Evolutionary conservation across 179 eudicot species (phyloP).

Genomic region (Vitellaria paradoxa): DNA sequence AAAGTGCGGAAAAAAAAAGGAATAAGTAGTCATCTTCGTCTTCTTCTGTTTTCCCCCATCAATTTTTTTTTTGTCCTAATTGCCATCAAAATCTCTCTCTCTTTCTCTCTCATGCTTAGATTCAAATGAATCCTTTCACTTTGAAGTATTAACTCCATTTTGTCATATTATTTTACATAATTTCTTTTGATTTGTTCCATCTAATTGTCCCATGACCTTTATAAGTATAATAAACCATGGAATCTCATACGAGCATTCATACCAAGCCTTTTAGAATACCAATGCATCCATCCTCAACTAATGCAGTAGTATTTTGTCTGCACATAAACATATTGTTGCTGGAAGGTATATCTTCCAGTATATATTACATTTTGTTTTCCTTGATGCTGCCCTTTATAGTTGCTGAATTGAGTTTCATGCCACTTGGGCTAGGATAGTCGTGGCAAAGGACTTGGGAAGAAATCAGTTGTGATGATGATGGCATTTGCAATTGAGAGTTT

Average conservation of each 20-base stretch:
- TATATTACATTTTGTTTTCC: not conserved
- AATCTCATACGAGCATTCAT: not conserved
- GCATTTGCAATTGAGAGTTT: conserved; percentile 59
- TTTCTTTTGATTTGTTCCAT: not conserved
- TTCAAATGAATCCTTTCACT: not conserved
- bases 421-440: conserved; percentile 63
- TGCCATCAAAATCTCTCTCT: no score
- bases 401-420: conserved; percentile 8
- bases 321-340: not conserved
- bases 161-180: not conserved
- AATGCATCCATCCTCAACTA: conserved; percentile 1
- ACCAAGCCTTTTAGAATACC: not conserved
- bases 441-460: conserved; percentile 92
- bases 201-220: not conserved
- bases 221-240: not conserved
- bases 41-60: no score
- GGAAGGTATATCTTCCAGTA: not conserved
- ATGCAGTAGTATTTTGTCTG: not conserved
- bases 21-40: no score
- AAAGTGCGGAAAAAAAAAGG: no score
- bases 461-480: conserved; percentile 86
- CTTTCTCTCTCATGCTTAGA: no score
- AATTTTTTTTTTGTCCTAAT: no score
- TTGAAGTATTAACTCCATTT: not conserved
- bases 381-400: not conserved